Evolutionary conservation across 441 rosid species (phyloP).

Genomic region (Erodium texanum): DNA sequence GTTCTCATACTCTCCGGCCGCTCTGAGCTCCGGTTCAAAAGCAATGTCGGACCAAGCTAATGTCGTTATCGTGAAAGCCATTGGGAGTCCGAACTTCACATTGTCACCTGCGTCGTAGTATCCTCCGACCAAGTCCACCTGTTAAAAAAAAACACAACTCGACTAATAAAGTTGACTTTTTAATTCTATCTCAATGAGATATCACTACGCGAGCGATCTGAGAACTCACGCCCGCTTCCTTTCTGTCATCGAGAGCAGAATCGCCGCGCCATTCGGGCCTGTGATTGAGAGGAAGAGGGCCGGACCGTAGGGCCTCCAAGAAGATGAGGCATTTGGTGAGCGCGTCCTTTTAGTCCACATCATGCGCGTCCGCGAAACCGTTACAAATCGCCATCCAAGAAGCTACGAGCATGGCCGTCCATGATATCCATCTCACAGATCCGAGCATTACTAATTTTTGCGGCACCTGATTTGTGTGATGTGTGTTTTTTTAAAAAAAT

Average conservation of each 20-base stretch:
- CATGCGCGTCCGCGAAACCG: conserved; percentile 25
- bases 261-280: conserved; percentile 80
- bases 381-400: neutral
- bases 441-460: no score
- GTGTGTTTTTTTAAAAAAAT: no score
- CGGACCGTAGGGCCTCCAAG: conserved; percentile 88
- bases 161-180: no score
- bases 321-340: conserved; percentile 63
- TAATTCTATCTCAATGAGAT: no score
- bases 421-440: no score
- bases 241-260: conserved; percentile 77
- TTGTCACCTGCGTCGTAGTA: conserved; percentile 98
- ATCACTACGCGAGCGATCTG: no score
- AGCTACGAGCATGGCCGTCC: no score
- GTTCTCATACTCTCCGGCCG: conserved; percentile 43
- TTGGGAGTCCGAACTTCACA: conserved; percentile 73
- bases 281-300: conserved; percentile 56
- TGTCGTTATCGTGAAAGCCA: conserved; percentile 85
- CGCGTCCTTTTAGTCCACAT: conserved; percentile 58
- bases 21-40: conserved; percentile 38
- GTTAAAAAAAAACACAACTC: neutral
- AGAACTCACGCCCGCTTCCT: conserved; percentile 44
- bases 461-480: no score
- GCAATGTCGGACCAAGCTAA: conserved; percentile 55
- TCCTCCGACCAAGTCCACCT: conserved; percentile 79